A percentile compares a stretch with the other conserved stretches of the same genome.
Conservation (phyloP, 2,329 filamentous ascomycete genomes). For the Arthrobotrys sphaeroides region DNA sequence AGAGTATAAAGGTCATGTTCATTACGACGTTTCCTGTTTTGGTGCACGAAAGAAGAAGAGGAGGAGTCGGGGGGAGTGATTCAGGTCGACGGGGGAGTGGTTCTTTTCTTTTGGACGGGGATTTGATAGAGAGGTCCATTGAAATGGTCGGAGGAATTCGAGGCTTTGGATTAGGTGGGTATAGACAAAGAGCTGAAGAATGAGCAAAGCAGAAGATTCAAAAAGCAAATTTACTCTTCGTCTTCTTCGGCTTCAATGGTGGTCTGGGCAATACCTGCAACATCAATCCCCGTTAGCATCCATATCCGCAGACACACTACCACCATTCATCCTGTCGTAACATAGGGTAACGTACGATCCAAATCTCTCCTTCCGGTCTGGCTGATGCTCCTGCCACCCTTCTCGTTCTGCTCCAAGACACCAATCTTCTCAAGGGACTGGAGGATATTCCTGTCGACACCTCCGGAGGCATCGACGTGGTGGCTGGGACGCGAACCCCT, state of each 20-base stretch:
- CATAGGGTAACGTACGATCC: slow-evolving; percentile 71
- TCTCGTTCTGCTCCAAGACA: slow-evolving; percentile 95
- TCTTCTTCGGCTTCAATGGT: slow-evolving; percentile 76
- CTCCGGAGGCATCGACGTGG: slow-evolving; percentile 94
- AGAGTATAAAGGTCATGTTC: slow-evolving; percentile 47
- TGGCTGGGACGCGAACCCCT: slow-evolving; percentile 88
- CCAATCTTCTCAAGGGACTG: slow-evolving; percentile 99
- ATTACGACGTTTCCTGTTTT: slow-evolving; percentile 45
- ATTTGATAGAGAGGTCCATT: slow-evolving; percentile 43
- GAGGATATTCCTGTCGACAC: slow-evolving; percentile 96
- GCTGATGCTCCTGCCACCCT: slow-evolving; percentile 97
- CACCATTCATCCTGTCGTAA: slow-evolving; percentile 1
- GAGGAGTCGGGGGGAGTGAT: background rate
- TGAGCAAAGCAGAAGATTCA: slow-evolving; percentile 25
- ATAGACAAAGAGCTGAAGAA: slow-evolving; percentile 42
- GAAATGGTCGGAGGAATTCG: slow-evolving; percentile 58
- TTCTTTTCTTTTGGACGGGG: slow-evolving; percentile 56
- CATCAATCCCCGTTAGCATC: slow-evolving; percentile 35
- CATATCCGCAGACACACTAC: slow-evolving; percentile 19
- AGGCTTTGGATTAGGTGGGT: slow-evolving; percentile 59
- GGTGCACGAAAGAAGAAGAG: slow-evolving; percentile 36
- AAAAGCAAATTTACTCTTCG: slow-evolving; percentile 68
- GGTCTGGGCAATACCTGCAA: slow-evolving; percentile 77
- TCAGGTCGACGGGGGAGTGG: slow-evolving; percentile 19
- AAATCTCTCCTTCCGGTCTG: slow-evolving; percentile 98